Evolutionary conservation across 176 grass and related monocot species (phyloP), one percentile per base, ranked within the genome.

Genomic region (Juncus inflexus): DNA sequence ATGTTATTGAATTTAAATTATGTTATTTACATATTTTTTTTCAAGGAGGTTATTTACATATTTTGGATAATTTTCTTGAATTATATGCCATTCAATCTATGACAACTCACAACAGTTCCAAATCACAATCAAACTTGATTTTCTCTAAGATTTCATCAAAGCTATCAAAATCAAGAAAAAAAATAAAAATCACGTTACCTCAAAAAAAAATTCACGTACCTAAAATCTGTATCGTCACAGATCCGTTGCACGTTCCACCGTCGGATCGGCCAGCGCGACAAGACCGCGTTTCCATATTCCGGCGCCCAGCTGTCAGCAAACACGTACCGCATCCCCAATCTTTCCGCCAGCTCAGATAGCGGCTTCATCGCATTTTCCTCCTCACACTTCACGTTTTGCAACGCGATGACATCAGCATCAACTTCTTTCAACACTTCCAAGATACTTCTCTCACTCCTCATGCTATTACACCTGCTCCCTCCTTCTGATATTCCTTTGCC

Each of bases 271-370:
- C 89, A 99, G 19, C 83, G 88, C 15, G 95, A 99, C 72, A 94
- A 84, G 38, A 99, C 66, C 60, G 95, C 95, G 64, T 99, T 84
- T 69, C 95, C 95, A 72, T 87, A 99, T 62, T 94, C 83, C 14
- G 95, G 95, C 61, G 95, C 95, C 95, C 95, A 99, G 83, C 95
- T 99, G 83, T 99, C 95, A 2, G 95, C 95, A 69, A 99, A 99
- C 35, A 94, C 80, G 68, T 82, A 99, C 45, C 79, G 83, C 95
- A 99, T 99, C 50, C 95, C 95, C 3, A 99, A 81, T 54, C 76
- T 83, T 19, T 79, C 80, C 3, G 95, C 95, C 12, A 99, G 77
- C 0, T 92, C 89, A 16, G 95, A 92, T 54, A 99, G 80, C 61
- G 95, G 89, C 28, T 77, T 73, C 95, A 99, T 99, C 57, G 83